Conservation (phyloP, 805 yeast species). For the Starmerella roubikii region DNA sequence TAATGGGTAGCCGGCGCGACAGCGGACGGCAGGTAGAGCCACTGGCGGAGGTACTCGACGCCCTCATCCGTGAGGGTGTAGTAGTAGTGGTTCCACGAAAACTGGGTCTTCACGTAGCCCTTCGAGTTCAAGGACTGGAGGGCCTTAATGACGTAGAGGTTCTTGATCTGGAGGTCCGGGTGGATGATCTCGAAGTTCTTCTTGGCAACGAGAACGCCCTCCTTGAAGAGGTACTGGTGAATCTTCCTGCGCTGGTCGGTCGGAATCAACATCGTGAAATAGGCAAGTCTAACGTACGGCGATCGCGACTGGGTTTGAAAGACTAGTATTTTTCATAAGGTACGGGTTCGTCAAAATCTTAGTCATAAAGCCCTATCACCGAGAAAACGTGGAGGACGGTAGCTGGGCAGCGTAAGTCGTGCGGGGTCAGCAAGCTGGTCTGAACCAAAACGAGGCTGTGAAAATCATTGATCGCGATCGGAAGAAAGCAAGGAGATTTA, state of each 20-base stretch:
- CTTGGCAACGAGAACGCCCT: slow-evolving; percentile 99
- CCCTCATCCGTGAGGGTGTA: slow-evolving; percentile 99
- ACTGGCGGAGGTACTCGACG: slow-evolving; percentile 94
- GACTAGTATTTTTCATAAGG: too few relatives aligned
- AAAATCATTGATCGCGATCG: too few relatives aligned
- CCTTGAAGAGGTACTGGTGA: slow-evolving; percentile 98
- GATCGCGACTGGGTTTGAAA: too few relatives aligned
- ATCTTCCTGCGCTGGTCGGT: slow-evolving; percentile 99
- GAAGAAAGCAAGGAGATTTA: too few relatives aligned
- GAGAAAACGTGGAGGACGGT: too few relatives aligned
- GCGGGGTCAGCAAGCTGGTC: too few relatives aligned
- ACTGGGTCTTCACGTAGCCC: slow-evolving; percentile 99
- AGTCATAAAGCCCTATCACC: too few relatives aligned
- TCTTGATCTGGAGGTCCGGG: slow-evolving; percentile 95
- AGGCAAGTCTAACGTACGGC: slow-evolving; percentile 1
- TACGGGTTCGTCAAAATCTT: too few relatives aligned
- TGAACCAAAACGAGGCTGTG: too few relatives aligned
- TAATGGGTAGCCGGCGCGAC: slow-evolving; percentile 97
- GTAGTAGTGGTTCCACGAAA: slow-evolving; percentile 99
- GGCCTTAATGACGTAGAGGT: slow-evolving; percentile 96
- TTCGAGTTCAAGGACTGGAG: slow-evolving; percentile 97
- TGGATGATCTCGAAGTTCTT: slow-evolving; percentile 97
- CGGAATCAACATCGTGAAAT: slow-evolving; percentile 78
- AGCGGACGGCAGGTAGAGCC: slow-evolving; percentile 97
- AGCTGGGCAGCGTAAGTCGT: too few relatives aligned